Evolutionary conservation across 768 basidiomycete species (phyloP), one percentile per base, ranked within the genome.

Genomic region (Austroboletus eburneus): DNA sequence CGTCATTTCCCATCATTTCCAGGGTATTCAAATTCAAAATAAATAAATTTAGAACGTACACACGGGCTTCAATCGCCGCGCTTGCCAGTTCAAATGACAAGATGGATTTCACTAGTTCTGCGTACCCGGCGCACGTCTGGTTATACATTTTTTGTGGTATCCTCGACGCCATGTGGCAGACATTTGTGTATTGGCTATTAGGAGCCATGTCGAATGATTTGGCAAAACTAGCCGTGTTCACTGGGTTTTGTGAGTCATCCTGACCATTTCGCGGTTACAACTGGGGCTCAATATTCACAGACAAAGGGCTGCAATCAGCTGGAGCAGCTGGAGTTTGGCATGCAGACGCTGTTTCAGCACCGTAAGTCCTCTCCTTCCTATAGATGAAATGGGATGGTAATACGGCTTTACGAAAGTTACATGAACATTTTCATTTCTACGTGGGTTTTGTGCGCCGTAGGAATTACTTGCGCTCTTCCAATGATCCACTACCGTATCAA

Each of bases 121-220:
- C 65, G 2, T 91, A 87, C 59, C 67, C 75, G 3, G 75, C 72
- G 25, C 74, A 74, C 48, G 68, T 86, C 14, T 75, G 75, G 67
- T 67, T 91, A n/a, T 87, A 82, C 66, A 76, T 87, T 46, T 78
- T 81, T 62, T 87, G 77, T 56, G 84, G 87, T n/a, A 53, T 91
- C 3, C 73, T 90, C 42, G 90, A 92, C 49, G 74, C 88, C 1
- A 83, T 88, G 79, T 91, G 87, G 87, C 90, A 91, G 62, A 88
- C 85, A 3, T 80, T 79, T 0, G 80, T 81, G 3, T 89, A 90
- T 63, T 89, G 86, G 86, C 73, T 87, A 55, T 86, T 88, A 79
- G 89, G 90, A 24, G 84, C 86, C 13, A 87, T 92, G 83, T 87
- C 86, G 14, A 90, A 91, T 49, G 79, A 89, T 57, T 80, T 86